Evolutionary conservation across 345 rosid species (phyloP).

Genomic region (Atalantia buxifolia): DNA sequence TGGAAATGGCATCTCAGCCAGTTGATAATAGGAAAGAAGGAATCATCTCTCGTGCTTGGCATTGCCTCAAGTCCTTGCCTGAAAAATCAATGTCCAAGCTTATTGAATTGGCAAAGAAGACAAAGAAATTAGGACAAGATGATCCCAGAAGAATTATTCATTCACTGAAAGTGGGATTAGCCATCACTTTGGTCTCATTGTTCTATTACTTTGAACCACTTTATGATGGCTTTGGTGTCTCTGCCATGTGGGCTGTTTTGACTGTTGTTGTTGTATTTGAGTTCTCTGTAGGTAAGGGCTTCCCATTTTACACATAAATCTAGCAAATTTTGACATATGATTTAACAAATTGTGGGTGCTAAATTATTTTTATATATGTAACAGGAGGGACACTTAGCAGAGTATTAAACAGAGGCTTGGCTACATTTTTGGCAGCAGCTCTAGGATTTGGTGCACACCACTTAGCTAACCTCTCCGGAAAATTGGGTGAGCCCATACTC

Average conservation of each 20-base stretch:
- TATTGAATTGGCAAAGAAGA: slow-evolving; percentile 6
- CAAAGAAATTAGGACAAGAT: slow-evolving; percentile 27
- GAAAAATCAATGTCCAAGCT: background rate
- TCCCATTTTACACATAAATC: background rate
- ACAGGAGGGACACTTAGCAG: slow-evolving; percentile 24
- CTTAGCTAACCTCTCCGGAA: slow-evolving; percentile 22
- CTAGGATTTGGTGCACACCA: slow-evolving; percentile 29
- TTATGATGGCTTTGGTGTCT: slow-evolving; percentile 32
- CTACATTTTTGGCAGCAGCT: slow-evolving; percentile 22
- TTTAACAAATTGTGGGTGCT: background rate
- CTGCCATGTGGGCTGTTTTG: slow-evolving; percentile 47
- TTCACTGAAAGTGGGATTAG: slow-evolving; percentile 34
- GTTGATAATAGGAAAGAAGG: slow-evolving; percentile 7
- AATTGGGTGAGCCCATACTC: slow-evolving; percentile 18
- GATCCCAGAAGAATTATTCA: slow-evolving; percentile 42
- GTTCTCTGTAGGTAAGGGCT: slow-evolving; percentile 34
- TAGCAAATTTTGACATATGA: background rate
- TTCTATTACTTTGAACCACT: slow-evolving; percentile 33
- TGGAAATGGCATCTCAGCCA: background rate
- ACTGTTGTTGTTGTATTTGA: slow-evolving; percentile 46
- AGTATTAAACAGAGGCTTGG: slow-evolving; percentile 26
- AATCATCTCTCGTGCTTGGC: background rate
- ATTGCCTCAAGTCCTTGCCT: background rate
- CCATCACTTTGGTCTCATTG: slow-evolving; percentile 31
- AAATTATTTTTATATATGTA: background rate